Percentiles rank a stretch among this genome's conserved stretches.
These are phyloP conservation scores for Fusarium sp. DNA, from an alignment of 2,329 filamentous ascomycete genomes.

Conservation along the genomic window DNA sequence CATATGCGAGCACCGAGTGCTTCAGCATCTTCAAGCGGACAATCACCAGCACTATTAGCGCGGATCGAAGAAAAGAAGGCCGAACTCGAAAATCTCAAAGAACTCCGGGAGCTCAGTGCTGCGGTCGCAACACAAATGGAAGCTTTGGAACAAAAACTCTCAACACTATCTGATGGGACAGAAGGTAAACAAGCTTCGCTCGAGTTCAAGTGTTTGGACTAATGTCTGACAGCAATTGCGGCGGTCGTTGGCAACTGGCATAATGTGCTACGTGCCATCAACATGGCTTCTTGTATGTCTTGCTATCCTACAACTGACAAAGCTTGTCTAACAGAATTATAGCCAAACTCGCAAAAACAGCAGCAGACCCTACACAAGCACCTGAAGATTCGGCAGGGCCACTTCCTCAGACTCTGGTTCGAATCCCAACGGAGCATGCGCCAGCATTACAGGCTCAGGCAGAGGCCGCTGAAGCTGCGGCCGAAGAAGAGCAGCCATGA, in stretches of 20 bases:
- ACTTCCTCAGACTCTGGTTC: conserved; percentile 83
- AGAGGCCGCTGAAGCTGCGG: conserved; percentile 61
- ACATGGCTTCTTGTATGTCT: conserved; percentile 83
- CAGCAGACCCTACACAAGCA: conserved; percentile 54
- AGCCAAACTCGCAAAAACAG: conserved; percentile 78
- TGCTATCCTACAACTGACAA: background rate
- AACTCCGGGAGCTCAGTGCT: conserved; percentile 82
- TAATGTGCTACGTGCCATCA: conserved; percentile 84
- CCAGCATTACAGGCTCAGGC: conserved; percentile 71
- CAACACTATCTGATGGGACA: conserved; percentile 82
- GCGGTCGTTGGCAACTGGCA: conserved; percentile 90
- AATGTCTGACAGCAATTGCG: conserved; percentile 74
- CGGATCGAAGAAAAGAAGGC: conserved; percentile 88
- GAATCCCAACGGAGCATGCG: conserved; percentile 85
- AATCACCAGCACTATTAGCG: conserved; percentile 77
- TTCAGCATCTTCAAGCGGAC: conserved; percentile 63
- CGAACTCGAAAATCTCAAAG: conserved; percentile 81
- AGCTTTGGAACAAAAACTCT: conserved; percentile 80
- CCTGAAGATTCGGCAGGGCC: conserved; percentile 59
- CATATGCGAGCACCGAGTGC: conserved; percentile 74
- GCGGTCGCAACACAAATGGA: conserved; percentile 86
- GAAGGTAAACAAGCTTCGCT: conserved; percentile 67
- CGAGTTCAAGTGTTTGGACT: conserved; percentile 13
- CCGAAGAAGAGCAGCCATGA: conserved; percentile 54
- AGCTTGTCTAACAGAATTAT: conserved; percentile 8